Evolutionary conservation across 2,329 filamentous ascomycete species (phyloP).

Genomic region (Colletotrichum sp.): DNA sequence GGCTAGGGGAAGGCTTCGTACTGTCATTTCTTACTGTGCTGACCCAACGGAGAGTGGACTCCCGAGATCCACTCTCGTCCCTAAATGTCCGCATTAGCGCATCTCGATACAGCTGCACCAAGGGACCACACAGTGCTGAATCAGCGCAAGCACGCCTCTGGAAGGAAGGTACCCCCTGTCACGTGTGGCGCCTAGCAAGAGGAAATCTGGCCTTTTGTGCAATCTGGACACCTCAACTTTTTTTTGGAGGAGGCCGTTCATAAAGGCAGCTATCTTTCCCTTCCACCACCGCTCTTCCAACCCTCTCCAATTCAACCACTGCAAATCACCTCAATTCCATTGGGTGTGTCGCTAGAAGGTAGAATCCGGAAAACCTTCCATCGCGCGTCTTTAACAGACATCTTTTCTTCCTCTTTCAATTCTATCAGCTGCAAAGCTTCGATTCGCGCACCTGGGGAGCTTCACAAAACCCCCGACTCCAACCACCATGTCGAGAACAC

Average conservation of each 20-base stretch:
- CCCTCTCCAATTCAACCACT: conserved; percentile 13
- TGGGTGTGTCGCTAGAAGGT: conserved; percentile 19
- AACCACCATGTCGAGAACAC: conserved; percentile 57
- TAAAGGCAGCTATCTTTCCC: conserved; percentile 34
- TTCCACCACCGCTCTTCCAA: conserved; percentile 24
- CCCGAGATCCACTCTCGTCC: not conserved
- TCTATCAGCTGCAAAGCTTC: not conserved
- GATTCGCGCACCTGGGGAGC: conserved; percentile 15
- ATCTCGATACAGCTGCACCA: not conserved
- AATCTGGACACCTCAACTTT: conserved; percentile 50
- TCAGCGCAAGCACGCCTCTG: not conserved
- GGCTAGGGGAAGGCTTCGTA: conserved; percentile 1
- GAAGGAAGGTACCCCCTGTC: conserved; percentile 26
- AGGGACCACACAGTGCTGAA: conserved; percentile 24
- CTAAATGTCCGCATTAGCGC: not conserved
- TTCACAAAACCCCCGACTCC: not conserved
- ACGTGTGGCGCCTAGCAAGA: conserved; percentile 33
- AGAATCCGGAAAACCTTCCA: not conserved
- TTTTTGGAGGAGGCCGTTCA: conserved; percentile 34
- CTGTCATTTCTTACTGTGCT: not conserved
- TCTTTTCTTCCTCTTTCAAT: not conserved
- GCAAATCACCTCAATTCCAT: conserved; percentile 18
- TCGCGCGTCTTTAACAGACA: not conserved
- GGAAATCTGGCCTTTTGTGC: conserved; percentile 56
- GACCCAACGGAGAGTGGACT: conserved; percentile 1